phyloP scores from a whole-genome alignment of 2,329 filamentous ascomycete species.

The Ophiostoma sp. region DNA sequence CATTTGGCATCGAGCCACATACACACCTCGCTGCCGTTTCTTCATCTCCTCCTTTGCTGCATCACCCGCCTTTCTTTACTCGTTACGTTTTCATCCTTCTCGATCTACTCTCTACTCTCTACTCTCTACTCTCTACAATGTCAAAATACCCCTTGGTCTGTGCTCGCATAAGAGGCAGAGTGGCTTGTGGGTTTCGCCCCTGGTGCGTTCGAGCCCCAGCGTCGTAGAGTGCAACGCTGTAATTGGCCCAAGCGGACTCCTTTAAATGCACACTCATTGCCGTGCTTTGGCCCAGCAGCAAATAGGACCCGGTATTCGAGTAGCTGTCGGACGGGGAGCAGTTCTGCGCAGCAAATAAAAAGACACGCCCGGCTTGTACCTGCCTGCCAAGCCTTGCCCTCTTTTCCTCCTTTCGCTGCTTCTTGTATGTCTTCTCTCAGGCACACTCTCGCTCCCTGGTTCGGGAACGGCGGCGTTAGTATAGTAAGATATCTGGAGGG shows the following conservation, averaged over 20 bases:
- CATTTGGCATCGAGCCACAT: background rate
- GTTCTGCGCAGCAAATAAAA: background rate
- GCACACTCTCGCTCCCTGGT: slow-evolving; percentile 2
- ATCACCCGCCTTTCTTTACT: too few species aligned
- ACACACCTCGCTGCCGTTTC: background rate
- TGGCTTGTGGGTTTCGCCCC: background rate
- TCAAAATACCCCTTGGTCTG: background rate
- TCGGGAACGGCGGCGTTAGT: background rate
- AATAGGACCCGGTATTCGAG: background rate
- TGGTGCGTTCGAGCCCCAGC: background rate
- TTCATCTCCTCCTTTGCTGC: background rate
- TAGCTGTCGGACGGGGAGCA: too few species aligned
- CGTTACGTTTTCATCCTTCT: too few species aligned
- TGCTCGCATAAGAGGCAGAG: background rate
- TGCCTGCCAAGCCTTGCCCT: background rate
- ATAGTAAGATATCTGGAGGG: background rate
- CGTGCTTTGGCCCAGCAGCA: background rate
- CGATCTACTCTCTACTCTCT: background rate
- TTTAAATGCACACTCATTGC: background rate
- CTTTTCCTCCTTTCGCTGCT: background rate
- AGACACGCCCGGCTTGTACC: background rate
- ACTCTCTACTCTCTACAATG: background rate
- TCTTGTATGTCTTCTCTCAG: background rate
- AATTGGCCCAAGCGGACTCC: background rate
- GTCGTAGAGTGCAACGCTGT: slow-evolving; percentile 3